These are phyloP conservation scores for Dothiorella sarmentorum DNA, from an alignment of 2,329 filamentous ascomycete genomes.

Conservation along the genomic window DNA sequence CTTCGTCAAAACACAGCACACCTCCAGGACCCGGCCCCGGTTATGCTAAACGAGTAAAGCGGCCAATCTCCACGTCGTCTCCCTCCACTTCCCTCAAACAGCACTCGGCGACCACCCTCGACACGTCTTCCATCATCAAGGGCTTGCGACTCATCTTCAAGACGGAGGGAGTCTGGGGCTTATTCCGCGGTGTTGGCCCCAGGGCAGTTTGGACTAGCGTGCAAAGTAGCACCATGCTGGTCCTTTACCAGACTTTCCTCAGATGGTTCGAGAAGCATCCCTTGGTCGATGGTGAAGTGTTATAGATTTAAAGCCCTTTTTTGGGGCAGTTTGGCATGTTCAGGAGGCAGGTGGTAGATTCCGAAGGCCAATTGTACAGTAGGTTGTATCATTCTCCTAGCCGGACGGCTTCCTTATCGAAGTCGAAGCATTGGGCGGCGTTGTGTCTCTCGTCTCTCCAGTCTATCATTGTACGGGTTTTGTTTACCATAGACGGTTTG, in stretches of 20 bases:
- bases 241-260: constrained; percentile 86
- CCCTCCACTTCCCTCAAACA: constrained; percentile 78
- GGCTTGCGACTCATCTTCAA: constrained; percentile 85
- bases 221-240: constrained; percentile 94
- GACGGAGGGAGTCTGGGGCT: constrained; percentile 81
- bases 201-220: constrained; percentile 95
- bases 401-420: neutral
- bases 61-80: constrained; percentile 83
- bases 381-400: constrained; percentile 11
- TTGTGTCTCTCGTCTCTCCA: neutral
- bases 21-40: constrained; percentile 25
- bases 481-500: neutral
- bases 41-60: constrained; percentile 50
- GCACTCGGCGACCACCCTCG: constrained; percentile 73
- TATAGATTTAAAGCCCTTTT: neutral
- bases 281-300: constrained; percentile 26
- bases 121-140: constrained; percentile 84
- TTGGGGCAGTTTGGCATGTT: neutral
- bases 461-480: neutral
- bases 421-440: constrained; percentile 10
- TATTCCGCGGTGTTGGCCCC: constrained; percentile 92
- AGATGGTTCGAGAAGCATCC: constrained; percentile 66
- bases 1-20: constrained; percentile 29
- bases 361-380: neutral
- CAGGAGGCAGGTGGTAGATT: neutral